A percentile compares a stretch with the other conserved stretches of the same genome.
Evolutionary conservation across 805 yeast genomes (phyloP).

Genomic region (Ogataea pilisensis): DNA sequence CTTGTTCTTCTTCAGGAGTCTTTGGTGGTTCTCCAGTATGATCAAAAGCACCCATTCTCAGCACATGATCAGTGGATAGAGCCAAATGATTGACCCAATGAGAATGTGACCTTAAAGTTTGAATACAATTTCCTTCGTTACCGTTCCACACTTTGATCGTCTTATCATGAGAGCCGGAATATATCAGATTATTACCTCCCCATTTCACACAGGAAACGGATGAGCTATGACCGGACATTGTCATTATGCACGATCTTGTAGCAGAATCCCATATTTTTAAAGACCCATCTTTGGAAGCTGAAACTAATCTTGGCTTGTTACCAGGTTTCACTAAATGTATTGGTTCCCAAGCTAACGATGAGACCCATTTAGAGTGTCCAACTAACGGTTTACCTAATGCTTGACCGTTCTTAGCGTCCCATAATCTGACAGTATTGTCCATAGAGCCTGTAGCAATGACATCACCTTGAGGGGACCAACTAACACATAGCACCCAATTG

Average conservation of each 20-base stretch:
- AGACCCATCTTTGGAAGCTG: conserved; percentile 90
- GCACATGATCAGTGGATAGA: conserved; percentile 81
- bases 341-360: conserved; percentile 93
- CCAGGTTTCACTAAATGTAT: conserved; percentile 69
- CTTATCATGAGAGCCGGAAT: conserved; percentile 91
- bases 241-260: conserved; percentile 57
- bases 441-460: conserved; percentile 92
- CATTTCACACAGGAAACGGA: conserved; percentile 95
- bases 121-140: conserved; percentile 68
- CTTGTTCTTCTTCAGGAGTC: conserved; percentile 42
- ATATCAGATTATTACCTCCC: conserved; percentile 85
- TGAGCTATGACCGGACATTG: conserved; percentile 82
- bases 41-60: conserved; percentile 86
- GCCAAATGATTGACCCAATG: conserved; percentile 98
- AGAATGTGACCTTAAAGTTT: conserved; percentile 82
- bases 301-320: conserved; percentile 66
- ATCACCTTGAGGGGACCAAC: conserved; percentile 90
- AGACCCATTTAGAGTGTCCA: conserved; percentile 89
- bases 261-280: conserved; percentile 85
- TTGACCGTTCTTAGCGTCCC: conserved; percentile 78
- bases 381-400: conserved; percentile 66
- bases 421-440: conserved; percentile 84
- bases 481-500: conserved; percentile 90
- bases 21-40: conserved; percentile 50
- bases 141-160: conserved; percentile 92